Conservation (phyloP, 2,329 filamentous ascomycete genomes). For the Sporothrix pallida region DNA sequence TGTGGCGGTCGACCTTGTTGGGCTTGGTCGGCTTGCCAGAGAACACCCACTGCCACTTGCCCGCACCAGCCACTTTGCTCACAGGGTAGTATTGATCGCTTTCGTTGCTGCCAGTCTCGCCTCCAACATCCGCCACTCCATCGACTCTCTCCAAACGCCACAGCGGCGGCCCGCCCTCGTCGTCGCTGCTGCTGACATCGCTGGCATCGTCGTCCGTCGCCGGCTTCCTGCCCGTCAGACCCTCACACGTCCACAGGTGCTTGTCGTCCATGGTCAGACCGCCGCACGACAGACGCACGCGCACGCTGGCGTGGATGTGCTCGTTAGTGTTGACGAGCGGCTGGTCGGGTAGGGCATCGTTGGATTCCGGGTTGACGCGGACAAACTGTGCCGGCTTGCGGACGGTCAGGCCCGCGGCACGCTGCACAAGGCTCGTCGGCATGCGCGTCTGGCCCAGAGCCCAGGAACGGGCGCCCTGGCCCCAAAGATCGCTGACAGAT, state of each 20-base stretch:
- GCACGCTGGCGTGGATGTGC: slow-evolving; percentile 45
- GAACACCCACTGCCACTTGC: slow-evolving; percentile 44
- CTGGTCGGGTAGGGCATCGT: slow-evolving; percentile 44
- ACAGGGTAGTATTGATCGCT: slow-evolving; percentile 39
- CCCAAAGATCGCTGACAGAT: slow-evolving; percentile 32
- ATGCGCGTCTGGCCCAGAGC: slow-evolving; percentile 42
- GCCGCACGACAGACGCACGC: slow-evolving; percentile 42
- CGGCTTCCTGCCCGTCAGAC: slow-evolving; percentile 38
- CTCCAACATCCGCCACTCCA: not conserved
- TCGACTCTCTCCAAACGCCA: slow-evolving; percentile 41
- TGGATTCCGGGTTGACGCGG: slow-evolving; percentile 48
- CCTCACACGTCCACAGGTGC: slow-evolving; percentile 42
- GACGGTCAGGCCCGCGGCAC: slow-evolving; percentile 41
- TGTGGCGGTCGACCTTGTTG: slow-evolving; percentile 1
- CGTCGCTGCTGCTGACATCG: slow-evolving; percentile 23
- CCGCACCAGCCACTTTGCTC: slow-evolving; percentile 40
- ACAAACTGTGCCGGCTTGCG: slow-evolving; percentile 47
- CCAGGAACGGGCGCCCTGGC: slow-evolving; percentile 43
- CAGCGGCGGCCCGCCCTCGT: slow-evolving; percentile 32
- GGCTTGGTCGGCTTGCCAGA: slow-evolving; percentile 33
- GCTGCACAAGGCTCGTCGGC: slow-evolving; percentile 41
- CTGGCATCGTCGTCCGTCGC: slow-evolving; percentile 23
- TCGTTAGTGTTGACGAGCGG: slow-evolving; percentile 49
- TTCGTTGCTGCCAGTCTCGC: slow-evolving; percentile 26
- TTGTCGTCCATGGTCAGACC: slow-evolving; percentile 47